These are phyloP conservation scores for Amylocarpus encephaloides DNA, from an alignment of 2,329 filamentous ascomycete species.

Conservation along the genomic window DNA sequence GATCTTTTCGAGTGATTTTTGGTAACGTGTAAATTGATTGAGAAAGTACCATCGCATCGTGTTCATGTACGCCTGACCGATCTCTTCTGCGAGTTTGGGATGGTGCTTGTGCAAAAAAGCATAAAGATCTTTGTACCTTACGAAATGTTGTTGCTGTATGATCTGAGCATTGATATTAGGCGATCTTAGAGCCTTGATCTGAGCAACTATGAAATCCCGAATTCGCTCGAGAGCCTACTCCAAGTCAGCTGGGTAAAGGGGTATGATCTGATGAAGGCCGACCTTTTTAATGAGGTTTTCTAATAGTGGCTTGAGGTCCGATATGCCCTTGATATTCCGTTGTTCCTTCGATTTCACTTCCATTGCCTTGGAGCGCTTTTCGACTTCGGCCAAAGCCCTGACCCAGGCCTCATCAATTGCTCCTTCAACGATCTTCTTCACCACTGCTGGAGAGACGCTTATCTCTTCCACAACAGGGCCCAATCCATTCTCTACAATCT, in stretches of 20 bases:
- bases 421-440: constrained; percentile 81
- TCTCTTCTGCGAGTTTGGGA: constrained; percentile 77
- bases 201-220: constrained; percentile 85
- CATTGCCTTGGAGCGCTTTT: constrained; percentile 67
- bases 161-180: constrained; percentile 97
- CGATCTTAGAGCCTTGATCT: constrained; percentile 89
- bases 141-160: constrained; percentile 86
- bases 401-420: constrained; percentile 87
- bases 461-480: constrained; percentile 88
- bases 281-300: constrained; percentile 79
- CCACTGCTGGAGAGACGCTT: constrained; percentile 75
- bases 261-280: constrained; percentile 13
- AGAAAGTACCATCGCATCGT: constrained; percentile 99
- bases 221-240: constrained; percentile 80
- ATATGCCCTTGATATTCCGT: constrained; percentile 64
- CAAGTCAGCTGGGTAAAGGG: constrained; percentile 13
- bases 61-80: constrained; percentile 89
- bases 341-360: constrained; percentile 59
- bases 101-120: constrained; percentile 80
- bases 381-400: constrained; percentile 74
- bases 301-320: constrained; percentile 79
- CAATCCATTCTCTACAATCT: constrained; percentile 79
- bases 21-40: constrained; percentile 85
- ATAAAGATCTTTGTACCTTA: constrained; percentile 83
- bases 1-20: constrained; percentile 74